phyloP scores from a whole-genome alignment of 2,329 filamentous ascomycete species.

The Hypoxylon sp. region DNA sequence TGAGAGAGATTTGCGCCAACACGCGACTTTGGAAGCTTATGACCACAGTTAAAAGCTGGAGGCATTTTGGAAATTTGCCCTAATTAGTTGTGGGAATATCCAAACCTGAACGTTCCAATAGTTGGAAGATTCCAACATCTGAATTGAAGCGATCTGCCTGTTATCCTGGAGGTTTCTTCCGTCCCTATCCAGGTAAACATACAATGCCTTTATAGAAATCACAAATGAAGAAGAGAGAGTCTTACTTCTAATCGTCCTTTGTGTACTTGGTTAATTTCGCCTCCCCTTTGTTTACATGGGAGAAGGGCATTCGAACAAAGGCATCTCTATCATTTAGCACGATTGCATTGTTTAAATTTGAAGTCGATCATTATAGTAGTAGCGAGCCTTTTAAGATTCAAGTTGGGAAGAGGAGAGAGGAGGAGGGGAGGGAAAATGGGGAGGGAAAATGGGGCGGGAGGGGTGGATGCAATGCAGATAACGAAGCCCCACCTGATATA shows the following conservation, averaged over 20 bases:
- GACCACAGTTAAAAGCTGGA: slow-evolving; percentile 33
- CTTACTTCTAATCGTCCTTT: background rate
- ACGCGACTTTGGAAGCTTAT: slow-evolving; percentile 31
- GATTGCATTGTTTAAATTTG: background rate
- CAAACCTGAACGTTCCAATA: background rate
- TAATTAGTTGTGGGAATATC: background rate
- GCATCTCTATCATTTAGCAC: background rate
- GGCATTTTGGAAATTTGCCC: slow-evolving; percentile 22
- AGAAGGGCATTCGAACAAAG: background rate
- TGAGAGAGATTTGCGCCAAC: slow-evolving; percentile 32
- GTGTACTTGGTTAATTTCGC: background rate
- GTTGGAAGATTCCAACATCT: background rate
- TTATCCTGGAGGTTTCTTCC: background rate
- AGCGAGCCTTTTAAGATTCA: background rate
- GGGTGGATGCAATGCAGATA: background rate
- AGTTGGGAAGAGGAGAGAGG: too few species aligned
- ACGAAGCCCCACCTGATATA: background rate
- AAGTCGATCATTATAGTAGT: background rate
- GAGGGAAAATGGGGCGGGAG: too few species aligned
- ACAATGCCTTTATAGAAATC: background rate
- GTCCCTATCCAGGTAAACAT: background rate
- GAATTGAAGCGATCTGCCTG: background rate
- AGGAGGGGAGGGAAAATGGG: too few species aligned
- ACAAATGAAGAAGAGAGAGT: background rate
- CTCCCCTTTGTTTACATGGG: background rate